phyloP scores from a whole-genome alignment of 768 basidiomycete genomes.

The Cyathus striatus region DNA sequence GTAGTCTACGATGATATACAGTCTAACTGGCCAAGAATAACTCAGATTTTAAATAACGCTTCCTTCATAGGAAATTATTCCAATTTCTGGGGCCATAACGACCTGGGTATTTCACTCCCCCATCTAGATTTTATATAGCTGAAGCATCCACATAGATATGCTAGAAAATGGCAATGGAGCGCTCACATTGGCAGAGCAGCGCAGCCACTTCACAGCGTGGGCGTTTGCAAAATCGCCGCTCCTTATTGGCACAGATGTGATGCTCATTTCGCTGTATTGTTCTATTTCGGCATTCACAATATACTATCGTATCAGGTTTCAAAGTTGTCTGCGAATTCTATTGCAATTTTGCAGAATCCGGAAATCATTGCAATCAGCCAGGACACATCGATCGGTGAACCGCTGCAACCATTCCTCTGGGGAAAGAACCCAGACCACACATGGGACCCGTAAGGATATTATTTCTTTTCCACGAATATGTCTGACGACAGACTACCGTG shows the following conservation, averaged over 20 bases:
- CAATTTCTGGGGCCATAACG: conserved; percentile 46
- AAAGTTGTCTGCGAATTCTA: conserved; percentile 23
- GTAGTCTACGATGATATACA: conserved; percentile 18
- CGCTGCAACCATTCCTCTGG: conserved; percentile 52
- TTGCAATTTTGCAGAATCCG: conserved; percentile 41
- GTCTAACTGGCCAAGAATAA: conserved; percentile 16
- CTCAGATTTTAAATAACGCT: conserved; percentile 17
- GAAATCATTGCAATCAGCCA: conserved; percentile 57
- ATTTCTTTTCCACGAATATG: neutral
- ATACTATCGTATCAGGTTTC: conserved; percentile 7
- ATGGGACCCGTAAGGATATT: conserved; percentile 15
- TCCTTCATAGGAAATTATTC: conserved; percentile 19
- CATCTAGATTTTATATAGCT: neutral
- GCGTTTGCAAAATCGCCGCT: conserved; percentile 51
- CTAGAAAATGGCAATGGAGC: conserved; percentile 43
- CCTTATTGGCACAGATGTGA: conserved; percentile 44
- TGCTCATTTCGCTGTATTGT: conserved; percentile 6
- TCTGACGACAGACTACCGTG: too few species aligned
- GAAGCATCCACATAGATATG: conserved; percentile 12
- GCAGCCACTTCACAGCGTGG: conserved; percentile 55
- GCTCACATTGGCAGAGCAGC: conserved; percentile 42
- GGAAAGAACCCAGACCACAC: conserved; percentile 43
- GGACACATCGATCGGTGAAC: conserved; percentile 41
- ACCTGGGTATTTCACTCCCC: conserved; percentile 29
- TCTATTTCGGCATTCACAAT: neutral